Conservation (phyloP, 2,329 filamentous ascomycete genomes). For the Colletotrichum brevisporum region DNA sequence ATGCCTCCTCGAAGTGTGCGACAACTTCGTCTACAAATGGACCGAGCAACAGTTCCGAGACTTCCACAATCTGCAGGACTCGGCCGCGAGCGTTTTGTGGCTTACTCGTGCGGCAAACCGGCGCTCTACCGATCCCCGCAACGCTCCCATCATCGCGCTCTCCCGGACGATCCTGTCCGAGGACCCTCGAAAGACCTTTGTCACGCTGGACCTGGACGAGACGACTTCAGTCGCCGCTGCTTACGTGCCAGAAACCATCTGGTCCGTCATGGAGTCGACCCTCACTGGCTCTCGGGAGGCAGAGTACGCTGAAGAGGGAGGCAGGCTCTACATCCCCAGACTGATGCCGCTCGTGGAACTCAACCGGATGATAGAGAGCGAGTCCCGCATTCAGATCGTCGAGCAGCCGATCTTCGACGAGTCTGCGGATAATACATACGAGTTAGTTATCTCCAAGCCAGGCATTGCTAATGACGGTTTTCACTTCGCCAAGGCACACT, state of each 20-base stretch:
- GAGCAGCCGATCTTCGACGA: constrained; percentile 3
- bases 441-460: constrained; percentile 46
- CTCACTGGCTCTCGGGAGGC: constrained; percentile 49
- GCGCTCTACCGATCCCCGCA: constrained; percentile 51
- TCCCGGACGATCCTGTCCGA: constrained; percentile 65
- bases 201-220: constrained; percentile 58
- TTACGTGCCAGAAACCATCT: constrained; percentile 47
- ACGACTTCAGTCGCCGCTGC: constrained; percentile 41
- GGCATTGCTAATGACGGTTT: constrained; percentile 46
- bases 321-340: constrained; percentile 60
- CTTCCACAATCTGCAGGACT: constrained; percentile 56
- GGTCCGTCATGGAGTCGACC: constrained; percentile 42
- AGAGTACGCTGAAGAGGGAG: constrained; percentile 59
- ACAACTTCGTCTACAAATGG: constrained; percentile 56
- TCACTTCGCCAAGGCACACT: constrained; percentile 43
- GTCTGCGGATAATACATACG: not conserved
- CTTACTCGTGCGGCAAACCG: constrained; percentile 59
- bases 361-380: constrained; percentile 60
- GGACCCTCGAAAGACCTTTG: constrained; percentile 57
- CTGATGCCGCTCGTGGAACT: constrained; percentile 56
- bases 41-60: constrained; percentile 53
- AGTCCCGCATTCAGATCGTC: not conserved
- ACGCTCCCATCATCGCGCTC: constrained; percentile 60
- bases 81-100: constrained; percentile 61
- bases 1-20: constrained; percentile 61